Base-by-base conservation (phyloP, 1,284 basidiomycete species). In the Microbotryomycetes sp. region DNA sequence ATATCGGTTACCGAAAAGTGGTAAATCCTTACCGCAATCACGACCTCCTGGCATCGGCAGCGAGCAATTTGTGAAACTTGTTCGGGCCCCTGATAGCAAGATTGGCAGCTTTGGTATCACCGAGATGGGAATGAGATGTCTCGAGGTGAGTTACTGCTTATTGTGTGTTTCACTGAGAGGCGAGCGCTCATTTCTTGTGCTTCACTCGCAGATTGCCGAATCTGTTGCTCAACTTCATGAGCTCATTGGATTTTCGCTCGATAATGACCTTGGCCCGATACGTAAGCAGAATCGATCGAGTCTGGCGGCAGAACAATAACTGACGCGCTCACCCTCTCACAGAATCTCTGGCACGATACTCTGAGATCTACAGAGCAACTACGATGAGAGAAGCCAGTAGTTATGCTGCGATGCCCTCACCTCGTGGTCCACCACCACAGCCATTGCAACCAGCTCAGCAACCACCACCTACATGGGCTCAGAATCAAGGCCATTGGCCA, bases 71-170 rank as follows among this genome's bases (percentile, higher is more conserved):
- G 12, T 12, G 36, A 42, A 42, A 9, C n/a, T n/a, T n/a, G 36
- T 42, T 9, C 19, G 9, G 36, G 36, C 36, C 12, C 50, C 50
- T 23, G n/a, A 29, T 19, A 30, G 25, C n/a, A 45, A 58, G 32
- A 65, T 69, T 1, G 67, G 67, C 15, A 48, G 54, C 31, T 69
- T 69, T 31, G 67, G 67, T 28, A 59, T 69, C 28, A 66, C 67
- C 2, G 65, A 69, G 42, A 63, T 69, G 63, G 67, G 65, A 1
- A 69, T 69, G 67, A 45, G 67, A 15, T 69, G 67, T 15, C 59
- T 69, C 29, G 67, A 68, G 59, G 66, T 68, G 29, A 48, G 61
- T 25, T 12, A 19, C 19, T 48, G 22, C 31, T 30, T 3, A 7
- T 5, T 5, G 16, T 2, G 22, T 22, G 16, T 4, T 14, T 3